These are phyloP conservation scores for Linnemannia schmuckeri DNA, from an alignment of 192 early-diverging fungal species.

Conservation along the genomic window DNA sequence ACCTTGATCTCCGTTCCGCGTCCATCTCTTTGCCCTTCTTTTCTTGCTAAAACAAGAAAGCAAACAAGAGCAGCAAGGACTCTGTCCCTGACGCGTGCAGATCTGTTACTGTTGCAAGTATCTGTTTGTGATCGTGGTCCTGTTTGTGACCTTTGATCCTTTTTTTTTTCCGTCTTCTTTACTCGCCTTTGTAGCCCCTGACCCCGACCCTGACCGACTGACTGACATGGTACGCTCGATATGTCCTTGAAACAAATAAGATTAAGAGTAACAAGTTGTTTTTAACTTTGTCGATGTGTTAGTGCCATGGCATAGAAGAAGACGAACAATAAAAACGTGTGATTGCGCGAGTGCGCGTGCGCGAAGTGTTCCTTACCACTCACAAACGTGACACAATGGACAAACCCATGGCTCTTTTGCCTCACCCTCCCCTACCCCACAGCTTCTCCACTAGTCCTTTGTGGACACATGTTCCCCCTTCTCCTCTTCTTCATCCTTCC, in stretches of 20 bases:
- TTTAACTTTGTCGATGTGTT: background rate
- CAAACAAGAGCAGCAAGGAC: no score
- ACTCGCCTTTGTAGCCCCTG: background rate
- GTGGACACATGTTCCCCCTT: background rate
- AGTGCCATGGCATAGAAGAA: no score
- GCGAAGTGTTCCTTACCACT: background rate
- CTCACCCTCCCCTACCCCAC: background rate
- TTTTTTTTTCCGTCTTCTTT: background rate
- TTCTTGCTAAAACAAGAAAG: no score
- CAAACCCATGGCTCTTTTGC: background rate
- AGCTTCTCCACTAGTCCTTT: background rate
- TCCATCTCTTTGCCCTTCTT: background rate
- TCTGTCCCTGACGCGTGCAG: no score
- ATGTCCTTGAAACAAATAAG: background rate
- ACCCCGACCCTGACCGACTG: background rate
- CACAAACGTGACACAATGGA: background rate
- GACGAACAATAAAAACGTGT: background rate
- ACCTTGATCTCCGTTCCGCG: background rate
- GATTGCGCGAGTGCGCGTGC: background rate
- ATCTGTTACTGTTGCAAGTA: background rate
- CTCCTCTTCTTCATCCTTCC: background rate
- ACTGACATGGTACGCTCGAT: background rate
- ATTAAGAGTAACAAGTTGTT: background rate
- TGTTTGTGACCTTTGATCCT: background rate
- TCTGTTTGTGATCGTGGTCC: background rate